Conservation (phyloP, 768 basidiomycete genomes). For the Tulasnella sp. region DNA sequence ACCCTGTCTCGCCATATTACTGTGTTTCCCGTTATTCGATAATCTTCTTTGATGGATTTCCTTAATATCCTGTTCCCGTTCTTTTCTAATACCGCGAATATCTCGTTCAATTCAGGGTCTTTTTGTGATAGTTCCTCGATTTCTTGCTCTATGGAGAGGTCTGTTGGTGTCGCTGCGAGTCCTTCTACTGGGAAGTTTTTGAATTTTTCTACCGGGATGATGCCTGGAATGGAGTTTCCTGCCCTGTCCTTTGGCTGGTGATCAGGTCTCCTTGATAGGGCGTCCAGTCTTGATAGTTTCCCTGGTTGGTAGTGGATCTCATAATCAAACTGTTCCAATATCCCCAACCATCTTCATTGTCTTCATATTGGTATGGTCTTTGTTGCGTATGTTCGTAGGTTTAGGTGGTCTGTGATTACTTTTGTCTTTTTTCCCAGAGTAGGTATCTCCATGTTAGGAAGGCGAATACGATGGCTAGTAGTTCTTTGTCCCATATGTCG, state of each 20-base stretch:
- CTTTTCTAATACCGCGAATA: background rate
- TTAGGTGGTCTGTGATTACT: background rate
- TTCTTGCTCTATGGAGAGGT: no score
- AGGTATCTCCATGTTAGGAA: background rate
- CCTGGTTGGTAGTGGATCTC: background rate
- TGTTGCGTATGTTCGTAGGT: background rate
- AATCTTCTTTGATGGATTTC: background rate
- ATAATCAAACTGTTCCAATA: background rate
- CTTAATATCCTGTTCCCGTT: no score
- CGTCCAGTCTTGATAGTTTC: background rate
- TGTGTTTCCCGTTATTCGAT: background rate
- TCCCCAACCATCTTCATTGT: background rate
- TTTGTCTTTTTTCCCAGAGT: background rate
- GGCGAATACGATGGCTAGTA: background rate
- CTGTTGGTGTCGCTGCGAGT: background rate
- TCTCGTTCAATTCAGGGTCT: background rate
- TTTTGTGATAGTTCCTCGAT: background rate
- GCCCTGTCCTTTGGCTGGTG: background rate
- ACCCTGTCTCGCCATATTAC: background rate
- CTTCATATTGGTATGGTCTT: background rate
- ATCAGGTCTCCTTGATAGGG: background rate
- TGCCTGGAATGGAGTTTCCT: background rate
- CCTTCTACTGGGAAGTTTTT: background rate
- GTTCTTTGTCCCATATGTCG: conserved; percentile 11
- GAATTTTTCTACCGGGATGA: background rate